Evolutionary conservation across 2,329 filamentous ascomycete species (phyloP).

Genomic region (Bimuria novae-zelandiae): DNA sequence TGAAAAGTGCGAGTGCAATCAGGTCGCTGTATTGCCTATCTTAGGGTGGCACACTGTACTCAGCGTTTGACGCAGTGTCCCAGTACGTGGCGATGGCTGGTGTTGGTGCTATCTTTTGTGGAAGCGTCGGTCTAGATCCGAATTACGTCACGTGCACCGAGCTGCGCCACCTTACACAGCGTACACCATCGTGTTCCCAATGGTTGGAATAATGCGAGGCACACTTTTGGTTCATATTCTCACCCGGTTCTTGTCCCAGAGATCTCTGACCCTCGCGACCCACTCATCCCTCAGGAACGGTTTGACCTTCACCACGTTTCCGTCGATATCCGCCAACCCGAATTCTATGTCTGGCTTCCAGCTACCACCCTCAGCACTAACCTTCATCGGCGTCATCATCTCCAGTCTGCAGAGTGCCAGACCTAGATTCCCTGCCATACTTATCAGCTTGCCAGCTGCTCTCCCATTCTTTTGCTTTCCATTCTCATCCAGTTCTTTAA

Average conservation of each 20-base stretch:
- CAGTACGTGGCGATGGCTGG: too few relatives aligned
- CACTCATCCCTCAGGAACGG: slow-evolving; percentile 83
- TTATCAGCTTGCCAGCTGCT: slow-evolving; percentile 79
- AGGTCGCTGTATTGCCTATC: too few relatives aligned
- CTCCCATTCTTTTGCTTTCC: slow-evolving; percentile 56
- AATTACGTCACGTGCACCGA: too few relatives aligned
- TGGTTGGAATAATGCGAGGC: too few relatives aligned
- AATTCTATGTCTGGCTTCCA: slow-evolving; percentile 64
- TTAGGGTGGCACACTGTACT: too few relatives aligned
- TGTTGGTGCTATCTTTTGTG: too few relatives aligned
- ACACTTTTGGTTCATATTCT: slow-evolving; percentile 14
- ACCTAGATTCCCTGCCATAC: slow-evolving; percentile 81
- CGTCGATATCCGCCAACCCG: slow-evolving; percentile 32
- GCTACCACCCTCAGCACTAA: slow-evolving; percentile 68
- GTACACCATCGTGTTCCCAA: too few relatives aligned
- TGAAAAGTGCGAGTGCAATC: too few relatives aligned
- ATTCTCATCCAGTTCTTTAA: slow-evolving; percentile 56
- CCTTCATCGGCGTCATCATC: slow-evolving; percentile 80
- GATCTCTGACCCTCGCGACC: slow-evolving; percentile 44
- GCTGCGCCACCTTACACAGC: too few relatives aligned
- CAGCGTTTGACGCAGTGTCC: too few relatives aligned
- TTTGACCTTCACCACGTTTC: slow-evolving; percentile 44
- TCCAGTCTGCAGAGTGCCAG: slow-evolving; percentile 85
- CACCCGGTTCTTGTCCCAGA: slow-evolving; percentile 36
- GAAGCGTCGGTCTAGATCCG: too few relatives aligned